These are phyloP conservation scores for barley (Hordeum vulgare) DNA, from an alignment of 176 grass and related monocot genomes.

Conservation along the genomic window DNA sequence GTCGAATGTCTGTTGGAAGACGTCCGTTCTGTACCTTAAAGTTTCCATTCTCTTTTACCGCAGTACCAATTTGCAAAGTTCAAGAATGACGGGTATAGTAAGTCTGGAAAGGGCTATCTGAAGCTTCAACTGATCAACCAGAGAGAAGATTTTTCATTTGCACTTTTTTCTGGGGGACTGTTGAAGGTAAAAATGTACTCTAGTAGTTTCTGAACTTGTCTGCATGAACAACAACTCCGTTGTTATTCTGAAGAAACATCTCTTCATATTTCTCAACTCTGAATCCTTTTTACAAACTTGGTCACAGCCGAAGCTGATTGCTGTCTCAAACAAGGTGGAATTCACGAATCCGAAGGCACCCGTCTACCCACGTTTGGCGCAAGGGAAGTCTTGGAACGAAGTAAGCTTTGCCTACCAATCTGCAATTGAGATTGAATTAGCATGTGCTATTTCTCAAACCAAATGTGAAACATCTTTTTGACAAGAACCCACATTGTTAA, in stretches of 20 bases:
- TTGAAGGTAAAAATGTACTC: slow-evolving; percentile 22
- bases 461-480: background rate
- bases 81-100: background rate
- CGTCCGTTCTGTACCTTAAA: background rate
- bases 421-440: background rate
- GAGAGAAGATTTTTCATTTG: slow-evolving; percentile 72
- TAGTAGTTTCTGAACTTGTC: background rate
- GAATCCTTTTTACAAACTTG: background rate
- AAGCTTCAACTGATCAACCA: slow-evolving; percentile 89
- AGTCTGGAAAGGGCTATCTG: slow-evolving; percentile 47
- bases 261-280: background rate
- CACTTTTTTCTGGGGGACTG: slow-evolving; percentile 64
- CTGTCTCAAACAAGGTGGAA: slow-evolving; percentile 45
- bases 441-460: background rate
- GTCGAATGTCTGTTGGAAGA: background rate
- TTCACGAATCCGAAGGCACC: slow-evolving; percentile 75
- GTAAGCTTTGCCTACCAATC: slow-evolving; percentile 31
- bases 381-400: slow-evolving; percentile 76
- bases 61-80: slow-evolving; percentile 9
- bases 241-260: background rate
- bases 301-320: slow-evolving; percentile 61
- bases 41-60: background rate
- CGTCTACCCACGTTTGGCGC: slow-evolving; percentile 66
- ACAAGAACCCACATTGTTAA: background rate
- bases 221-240: background rate